Evolutionary conservation across 1,139 yeast genomes (phyloP), one percentile per base, ranked within the genome.

Genomic region (Hyphopichia burtonii): DNA sequence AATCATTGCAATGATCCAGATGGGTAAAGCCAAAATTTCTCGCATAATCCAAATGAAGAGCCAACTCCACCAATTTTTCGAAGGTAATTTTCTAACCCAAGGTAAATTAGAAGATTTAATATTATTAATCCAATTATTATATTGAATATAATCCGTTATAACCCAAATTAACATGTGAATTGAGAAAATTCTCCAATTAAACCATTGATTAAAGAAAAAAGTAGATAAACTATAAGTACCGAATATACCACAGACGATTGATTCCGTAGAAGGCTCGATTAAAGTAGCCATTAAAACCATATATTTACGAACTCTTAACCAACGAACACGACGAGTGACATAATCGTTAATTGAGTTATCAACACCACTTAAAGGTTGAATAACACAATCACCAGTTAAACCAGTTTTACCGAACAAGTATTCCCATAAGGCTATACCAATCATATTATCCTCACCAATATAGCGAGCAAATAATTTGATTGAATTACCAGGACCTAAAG

Each of bases 401-500:
- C 86, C 89, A 0, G 96, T 87, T 45, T 93, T 71, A 6, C 88
- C 89, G 31, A 56, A 46, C 23, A 87, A 82, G 45, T 65, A 65
- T 41, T 82, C 82, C 96, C 96, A 90, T 15, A 89, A 59, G 1
- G 91, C 87, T 41, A 86, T 87, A 9, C 89, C 96, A 50, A 89
- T 88, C 95, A 89, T 86, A 59, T 89, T 89, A 61, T 89, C 97
- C 57, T 89, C 97, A 3, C 96, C 96, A 55, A 90, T 89, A 59
- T 84, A 90, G 45, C 82, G 71, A 8, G 96, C 82, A 61, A 90
- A 89, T 47, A 82, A 79, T 44, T 81, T 74, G 41, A 90, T 71
- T 5, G 71, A 58, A 42, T 71, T 66, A 0, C 96, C 94, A 0
- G 67, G 59, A 2, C 76, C 76, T 36, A 59, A 42, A 2, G 55